Percentiles rank a stretch among this genome's conserved stretches.
These are phyloP conservation scores for Chrysosphaeria jannelii DNA, from an alignment of 2,329 filamentous ascomycete genomes.

Conservation along the genomic window DNA sequence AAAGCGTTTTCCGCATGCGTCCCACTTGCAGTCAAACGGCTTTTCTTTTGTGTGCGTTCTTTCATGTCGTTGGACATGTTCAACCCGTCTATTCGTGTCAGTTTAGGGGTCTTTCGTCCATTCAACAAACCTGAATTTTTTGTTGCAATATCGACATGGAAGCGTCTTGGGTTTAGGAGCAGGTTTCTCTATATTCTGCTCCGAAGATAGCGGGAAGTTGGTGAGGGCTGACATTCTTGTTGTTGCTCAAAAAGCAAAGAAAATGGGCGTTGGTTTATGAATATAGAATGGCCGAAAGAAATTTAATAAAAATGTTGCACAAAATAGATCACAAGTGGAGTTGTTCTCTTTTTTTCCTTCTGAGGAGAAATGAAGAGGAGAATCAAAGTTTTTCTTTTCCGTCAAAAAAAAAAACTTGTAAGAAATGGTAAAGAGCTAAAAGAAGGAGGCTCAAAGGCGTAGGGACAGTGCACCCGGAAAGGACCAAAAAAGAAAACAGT, in stretches of 20 bases:
- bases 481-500: too few species aligned
- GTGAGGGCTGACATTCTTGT: too few species aligned
- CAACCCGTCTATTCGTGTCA: constrained; percentile 20
- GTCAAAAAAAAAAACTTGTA: neutral
- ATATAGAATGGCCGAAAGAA: too few species aligned
- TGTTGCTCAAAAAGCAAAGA: too few species aligned
- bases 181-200: constrained; percentile 20
- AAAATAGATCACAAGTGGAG: too few species aligned
- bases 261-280: neutral
- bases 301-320: too few species aligned
- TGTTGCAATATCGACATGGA: constrained; percentile 31
- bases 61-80: constrained; percentile 33
- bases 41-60: constrained; percentile 35
- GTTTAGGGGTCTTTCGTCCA: neutral
- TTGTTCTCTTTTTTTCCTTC: too few species aligned
- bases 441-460: too few species aligned
- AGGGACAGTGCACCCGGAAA: too few species aligned
- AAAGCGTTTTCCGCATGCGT: constrained; percentile 29
- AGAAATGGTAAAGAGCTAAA: too few species aligned
- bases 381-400: too few species aligned
- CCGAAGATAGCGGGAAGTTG: constrained; percentile 4
- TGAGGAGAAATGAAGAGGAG: too few species aligned
- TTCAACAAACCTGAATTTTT: constrained; percentile 24
- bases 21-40: constrained; percentile 27
- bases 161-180: constrained; percentile 29